These are phyloP conservation scores for Leccinum sublutescens DNA, from an alignment of 768 basidiomycete genomes.

Conservation along the genomic window DNA sequence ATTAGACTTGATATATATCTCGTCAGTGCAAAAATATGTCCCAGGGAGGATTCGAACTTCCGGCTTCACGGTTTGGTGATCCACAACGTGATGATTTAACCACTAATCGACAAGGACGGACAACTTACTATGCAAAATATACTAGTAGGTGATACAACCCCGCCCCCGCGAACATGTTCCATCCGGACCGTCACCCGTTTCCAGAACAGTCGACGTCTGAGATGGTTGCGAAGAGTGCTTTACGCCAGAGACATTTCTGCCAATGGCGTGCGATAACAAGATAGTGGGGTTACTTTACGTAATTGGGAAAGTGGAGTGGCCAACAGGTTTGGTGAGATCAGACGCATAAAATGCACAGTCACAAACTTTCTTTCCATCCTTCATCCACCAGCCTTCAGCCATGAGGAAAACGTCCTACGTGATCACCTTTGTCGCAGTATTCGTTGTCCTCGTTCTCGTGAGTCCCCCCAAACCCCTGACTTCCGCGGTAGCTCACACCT, in stretches of 20 bases:
- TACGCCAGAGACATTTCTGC: conserved; percentile 23
- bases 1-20: neutral
- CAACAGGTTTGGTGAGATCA: neutral
- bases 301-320: neutral
- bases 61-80: conserved; percentile 36
- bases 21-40: conserved; percentile 18
- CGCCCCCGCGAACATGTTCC: too few species aligned
- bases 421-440: conserved; percentile 57
- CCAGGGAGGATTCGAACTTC: conserved; percentile 41
- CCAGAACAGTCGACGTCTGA: neutral
- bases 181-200: neutral
- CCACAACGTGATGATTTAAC: conserved; percentile 47
- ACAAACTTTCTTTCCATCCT: neutral
- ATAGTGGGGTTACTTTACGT: conserved; percentile 2
- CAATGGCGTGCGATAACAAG: conserved; percentile 22
- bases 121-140: neutral
- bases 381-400: conserved; percentile 3
- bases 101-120: conserved; percentile 43
- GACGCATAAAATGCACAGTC: neutral
- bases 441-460: conserved; percentile 51
- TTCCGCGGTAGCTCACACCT: neutral
- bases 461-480: conserved; percentile 21
- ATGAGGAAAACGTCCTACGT: conserved; percentile 75
- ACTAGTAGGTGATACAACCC: neutral
- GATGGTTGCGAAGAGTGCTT: neutral